Evolutionary conservation across 306 rosid species (phyloP).

Genomic region (Quercus robur): DNA sequence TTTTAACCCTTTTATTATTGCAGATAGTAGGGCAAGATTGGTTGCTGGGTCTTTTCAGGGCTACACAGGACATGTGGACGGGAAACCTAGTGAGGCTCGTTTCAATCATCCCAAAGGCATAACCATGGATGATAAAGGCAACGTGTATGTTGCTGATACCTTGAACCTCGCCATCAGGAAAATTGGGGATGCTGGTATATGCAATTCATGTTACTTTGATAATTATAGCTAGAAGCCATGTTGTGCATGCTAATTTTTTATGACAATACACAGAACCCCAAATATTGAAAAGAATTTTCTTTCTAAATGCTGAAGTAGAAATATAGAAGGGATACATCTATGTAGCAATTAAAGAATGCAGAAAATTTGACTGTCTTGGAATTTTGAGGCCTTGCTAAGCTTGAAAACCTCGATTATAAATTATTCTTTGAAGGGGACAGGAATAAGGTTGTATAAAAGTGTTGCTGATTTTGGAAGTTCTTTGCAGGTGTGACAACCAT

Average conservation of each 20-base stretch:
- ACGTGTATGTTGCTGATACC: slow-evolving; percentile 95
- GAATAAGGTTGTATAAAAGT: slow-evolving; percentile 2
- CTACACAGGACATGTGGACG: slow-evolving; percentile 84
- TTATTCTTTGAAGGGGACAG: slow-evolving; percentile 10
- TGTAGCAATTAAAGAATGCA: too few species aligned
- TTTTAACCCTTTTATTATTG: slow-evolving; percentile 23
- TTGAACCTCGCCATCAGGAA: slow-evolving; percentile 89
- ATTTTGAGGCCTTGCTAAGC: slow-evolving; percentile 1
- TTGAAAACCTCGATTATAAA: not conserved
- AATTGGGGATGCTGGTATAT: slow-evolving; percentile 87
- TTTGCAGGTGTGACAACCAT: slow-evolving; percentile 87
- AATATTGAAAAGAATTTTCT: not conserved
- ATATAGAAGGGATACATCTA: not conserved
- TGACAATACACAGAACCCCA: slow-evolving; percentile 7
- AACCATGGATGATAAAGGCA: slow-evolving; percentile 92
- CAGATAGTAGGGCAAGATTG: slow-evolving; percentile 98
- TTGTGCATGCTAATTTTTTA: slow-evolving; percentile 12
- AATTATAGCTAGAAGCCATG: slow-evolving; percentile 21
- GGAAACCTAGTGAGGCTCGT: slow-evolving; percentile 92
- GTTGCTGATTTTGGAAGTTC: slow-evolving; percentile 18
- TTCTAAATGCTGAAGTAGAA: not conserved
- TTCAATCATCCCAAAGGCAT: slow-evolving; percentile 94
- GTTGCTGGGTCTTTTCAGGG: slow-evolving; percentile 99
- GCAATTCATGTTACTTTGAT: slow-evolving; percentile 17
- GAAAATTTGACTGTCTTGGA: not conserved